Evolutionary conservation across 805 yeast species (phyloP).

Genomic region (Danielozyma ontarioensis): DNA sequence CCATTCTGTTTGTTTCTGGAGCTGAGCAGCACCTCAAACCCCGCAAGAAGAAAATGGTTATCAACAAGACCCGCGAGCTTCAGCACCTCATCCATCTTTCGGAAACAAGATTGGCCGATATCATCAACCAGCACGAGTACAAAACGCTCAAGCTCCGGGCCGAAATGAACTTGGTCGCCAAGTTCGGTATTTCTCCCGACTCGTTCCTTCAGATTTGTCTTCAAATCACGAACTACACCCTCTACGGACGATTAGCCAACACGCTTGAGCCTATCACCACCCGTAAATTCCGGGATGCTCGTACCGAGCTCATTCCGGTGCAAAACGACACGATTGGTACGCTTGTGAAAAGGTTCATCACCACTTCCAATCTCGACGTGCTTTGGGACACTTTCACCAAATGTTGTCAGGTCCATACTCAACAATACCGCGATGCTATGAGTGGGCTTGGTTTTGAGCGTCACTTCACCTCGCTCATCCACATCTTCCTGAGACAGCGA

Average conservation of each 20-base stretch:
- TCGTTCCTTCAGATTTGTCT: slow-evolving; percentile 48
- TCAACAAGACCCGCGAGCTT: slow-evolving; percentile 43
- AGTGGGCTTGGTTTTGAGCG: slow-evolving; percentile 68
- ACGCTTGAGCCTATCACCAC: slow-evolving; percentile 62
- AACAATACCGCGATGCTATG: slow-evolving; percentile 47
- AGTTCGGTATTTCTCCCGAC: slow-evolving; percentile 42
- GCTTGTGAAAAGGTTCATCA: slow-evolving; percentile 59
- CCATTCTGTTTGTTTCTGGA: slow-evolving; percentile 32
- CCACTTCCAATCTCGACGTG: slow-evolving; percentile 41
- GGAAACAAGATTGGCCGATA: slow-evolving; percentile 54
- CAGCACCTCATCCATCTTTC: slow-evolving; percentile 47
- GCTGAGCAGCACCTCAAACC: slow-evolving; percentile 34
- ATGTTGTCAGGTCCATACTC: slow-evolving; percentile 49
- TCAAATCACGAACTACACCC: slow-evolving; percentile 50
- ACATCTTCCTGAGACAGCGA: slow-evolving; percentile 45
- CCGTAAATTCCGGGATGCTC: slow-evolving; percentile 58
- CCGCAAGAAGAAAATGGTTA: slow-evolving; percentile 19
- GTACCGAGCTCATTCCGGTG: slow-evolving; percentile 65
- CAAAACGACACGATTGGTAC: slow-evolving; percentile 50
- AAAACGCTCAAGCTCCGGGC: slow-evolving; percentile 35
- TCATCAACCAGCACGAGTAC: slow-evolving; percentile 54
- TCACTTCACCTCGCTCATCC: slow-evolving; percentile 61
- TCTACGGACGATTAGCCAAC: slow-evolving; percentile 47
- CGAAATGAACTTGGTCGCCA: slow-evolving; percentile 30
- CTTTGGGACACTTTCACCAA: slow-evolving; percentile 49